Percentiles rank a stretch among this genome's conserved stretches.
Evolutionary conservation across 768 basidiomycete species (phyloP).

Genomic region (Russula olivacea): DNA sequence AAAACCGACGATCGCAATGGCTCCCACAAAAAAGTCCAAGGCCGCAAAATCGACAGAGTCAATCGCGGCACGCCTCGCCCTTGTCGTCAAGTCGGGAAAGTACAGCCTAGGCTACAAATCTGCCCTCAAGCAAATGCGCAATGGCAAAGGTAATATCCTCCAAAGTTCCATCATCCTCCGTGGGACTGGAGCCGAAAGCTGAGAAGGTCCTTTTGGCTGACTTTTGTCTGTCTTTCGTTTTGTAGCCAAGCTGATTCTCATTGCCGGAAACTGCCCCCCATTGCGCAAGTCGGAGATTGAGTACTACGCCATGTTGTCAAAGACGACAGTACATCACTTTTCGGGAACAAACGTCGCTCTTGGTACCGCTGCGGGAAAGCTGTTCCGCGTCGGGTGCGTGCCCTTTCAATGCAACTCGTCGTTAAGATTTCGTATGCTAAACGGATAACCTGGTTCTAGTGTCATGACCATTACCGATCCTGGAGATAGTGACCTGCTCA

Average conservation of each 20-base stretch:
- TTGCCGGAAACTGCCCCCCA: constrained; percentile 98
- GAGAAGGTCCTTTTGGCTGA: constrained; percentile 96
- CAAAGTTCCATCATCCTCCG: constrained; percentile 40
- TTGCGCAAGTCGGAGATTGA: constrained; percentile 99
- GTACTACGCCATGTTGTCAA: constrained; percentile 99
- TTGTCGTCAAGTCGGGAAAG: constrained; percentile 99
- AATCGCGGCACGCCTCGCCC: constrained; percentile 84
- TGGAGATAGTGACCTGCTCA: constrained; percentile 94
- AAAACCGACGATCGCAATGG: constrained; percentile 51
- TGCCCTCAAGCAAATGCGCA: constrained; percentile 96
- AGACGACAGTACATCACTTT: constrained; percentile 98
- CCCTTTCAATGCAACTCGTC: constrained; percentile 3
- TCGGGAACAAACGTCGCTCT: constrained; percentile 96
- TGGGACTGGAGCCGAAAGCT: constrained; percentile 97
- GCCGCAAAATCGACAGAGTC: constrained; percentile 89
- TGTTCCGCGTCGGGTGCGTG: constrained; percentile 93
- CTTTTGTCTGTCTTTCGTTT: constrained; percentile 27
- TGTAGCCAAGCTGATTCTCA: constrained; percentile 94
- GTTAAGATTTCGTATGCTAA: neutral
- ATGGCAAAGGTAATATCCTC: constrained; percentile 79
- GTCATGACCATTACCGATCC: constrained; percentile 96
- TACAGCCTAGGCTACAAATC: constrained; percentile 98
- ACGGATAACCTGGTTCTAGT: constrained; percentile 38
- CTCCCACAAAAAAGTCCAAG: constrained; percentile 94
- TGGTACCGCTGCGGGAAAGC: constrained; percentile 97